Percentiles rank a stretch among this genome's conserved stretches.
These are phyloP conservation scores for Globisporangium parvum DNA, from an alignment of 352 stramenopile genomes.

Conservation along the genomic window DNA sequence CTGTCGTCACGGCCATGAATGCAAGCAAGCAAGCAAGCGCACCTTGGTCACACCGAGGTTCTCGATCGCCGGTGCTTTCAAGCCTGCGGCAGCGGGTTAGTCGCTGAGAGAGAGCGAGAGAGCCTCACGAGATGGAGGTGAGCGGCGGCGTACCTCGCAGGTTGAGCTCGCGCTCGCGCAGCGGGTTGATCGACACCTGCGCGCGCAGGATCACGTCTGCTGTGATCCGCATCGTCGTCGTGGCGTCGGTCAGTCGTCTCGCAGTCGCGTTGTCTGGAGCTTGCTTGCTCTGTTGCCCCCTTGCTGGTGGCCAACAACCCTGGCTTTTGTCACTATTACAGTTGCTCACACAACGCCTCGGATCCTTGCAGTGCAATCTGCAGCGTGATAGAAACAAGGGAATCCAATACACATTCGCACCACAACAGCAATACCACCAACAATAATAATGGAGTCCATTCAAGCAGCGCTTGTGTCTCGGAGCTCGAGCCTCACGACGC, in stretches of 20 bases:
- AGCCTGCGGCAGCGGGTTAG: conserved; percentile 50
- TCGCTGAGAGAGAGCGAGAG: conserved; percentile 11
- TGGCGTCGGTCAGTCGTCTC: too few species aligned
- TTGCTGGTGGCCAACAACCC: not conserved
- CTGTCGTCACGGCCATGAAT: not conserved
- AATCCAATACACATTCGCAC: too few species aligned
- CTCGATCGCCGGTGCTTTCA: conserved; percentile 90
- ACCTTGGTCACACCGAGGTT: conserved; percentile 91
- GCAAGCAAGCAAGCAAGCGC: not conserved
- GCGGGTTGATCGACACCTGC: conserved; percentile 87
- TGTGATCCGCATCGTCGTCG: conserved; percentile 89
- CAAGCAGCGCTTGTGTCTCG: not conserved
- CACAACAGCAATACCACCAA: too few species aligned
- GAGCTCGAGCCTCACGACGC: too few species aligned
- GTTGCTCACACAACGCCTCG: not conserved
- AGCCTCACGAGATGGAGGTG: not conserved
- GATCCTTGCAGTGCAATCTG: not conserved
- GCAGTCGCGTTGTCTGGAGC: not conserved
- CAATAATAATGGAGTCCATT: not conserved
- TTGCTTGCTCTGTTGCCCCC: too few species aligned
- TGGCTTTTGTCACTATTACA: not conserved
- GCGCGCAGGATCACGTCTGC: conserved; percentile 87
- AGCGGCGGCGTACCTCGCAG: conserved; percentile 63
- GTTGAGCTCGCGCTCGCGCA: conserved; percentile 89
- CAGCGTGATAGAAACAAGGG: not conserved